phyloP scores from a whole-genome alignment of 2,329 filamentous ascomycete species.

The Arthrobotrys musiformis region DNA sequence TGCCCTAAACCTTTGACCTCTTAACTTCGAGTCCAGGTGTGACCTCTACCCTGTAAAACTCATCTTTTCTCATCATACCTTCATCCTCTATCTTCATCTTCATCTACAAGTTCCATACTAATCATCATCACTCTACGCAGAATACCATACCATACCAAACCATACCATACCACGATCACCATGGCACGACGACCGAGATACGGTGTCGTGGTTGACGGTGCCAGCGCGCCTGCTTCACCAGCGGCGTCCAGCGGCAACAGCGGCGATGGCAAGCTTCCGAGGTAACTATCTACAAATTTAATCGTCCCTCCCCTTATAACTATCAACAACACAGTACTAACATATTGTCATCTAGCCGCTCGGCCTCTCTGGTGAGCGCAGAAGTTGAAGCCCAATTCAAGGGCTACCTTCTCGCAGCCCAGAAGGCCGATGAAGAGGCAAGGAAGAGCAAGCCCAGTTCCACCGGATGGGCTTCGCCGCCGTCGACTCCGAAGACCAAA shows the following conservation, averaged over 20 bases:
- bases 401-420: not conserved
- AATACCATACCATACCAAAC: not conserved
- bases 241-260: conserved; percentile 1
- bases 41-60: not conserved
- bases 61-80: not conserved
- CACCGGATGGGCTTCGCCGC: not conserved
- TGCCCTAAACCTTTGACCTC: too few relatives aligned
- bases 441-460: not conserved
- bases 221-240: not conserved
- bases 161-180: not conserved
- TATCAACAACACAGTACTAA: not conserved
- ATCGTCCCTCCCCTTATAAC: not conserved
- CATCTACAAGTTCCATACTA: not conserved
- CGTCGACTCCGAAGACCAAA: not conserved
- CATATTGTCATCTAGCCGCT: not conserved
- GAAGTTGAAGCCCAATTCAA: not conserved
- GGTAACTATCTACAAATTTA: not conserved
- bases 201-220: not conserved
- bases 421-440: not conserved
- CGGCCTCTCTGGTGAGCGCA: not conserved
- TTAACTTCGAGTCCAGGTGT: too few relatives aligned
- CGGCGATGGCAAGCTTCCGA: not conserved
- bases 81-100: not conserved
- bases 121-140: not conserved
- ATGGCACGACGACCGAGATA: not conserved